Evolutionary conservation across 306 rosid species (phyloP).

Genomic region (Vigna nakashimae): DNA sequence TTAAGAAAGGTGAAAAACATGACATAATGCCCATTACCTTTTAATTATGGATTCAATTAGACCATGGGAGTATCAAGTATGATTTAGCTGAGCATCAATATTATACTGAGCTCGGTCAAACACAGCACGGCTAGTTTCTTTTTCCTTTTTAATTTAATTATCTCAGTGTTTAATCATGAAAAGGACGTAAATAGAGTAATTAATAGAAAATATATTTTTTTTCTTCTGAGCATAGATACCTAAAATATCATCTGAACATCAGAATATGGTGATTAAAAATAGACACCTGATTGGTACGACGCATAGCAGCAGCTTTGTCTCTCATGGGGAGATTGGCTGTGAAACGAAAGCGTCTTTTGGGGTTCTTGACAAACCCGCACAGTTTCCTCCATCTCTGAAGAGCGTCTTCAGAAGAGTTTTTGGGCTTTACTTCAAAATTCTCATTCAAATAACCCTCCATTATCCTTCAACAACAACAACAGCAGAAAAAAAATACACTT

Average conservation of each 20-base stretch:
- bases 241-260: not conserved
- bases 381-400: slow-evolving; percentile 79
- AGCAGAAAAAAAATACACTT: not conserved
- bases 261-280: not conserved
- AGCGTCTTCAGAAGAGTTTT: slow-evolving; percentile 72
- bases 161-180: not conserved
- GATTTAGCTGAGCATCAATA: not conserved
- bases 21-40: not conserved
- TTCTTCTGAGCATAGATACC: not conserved
- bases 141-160: not conserved
- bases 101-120: not conserved
- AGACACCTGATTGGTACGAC: slow-evolving; percentile 74
- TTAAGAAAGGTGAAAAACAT: not conserved
- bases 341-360: slow-evolving; percentile 83
- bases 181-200: no score
- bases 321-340: slow-evolving; percentile 86
- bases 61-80: not conserved
- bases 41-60: not conserved
- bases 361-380: slow-evolving; percentile 74
- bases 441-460: slow-evolving; percentile 72
- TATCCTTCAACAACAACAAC: not conserved
- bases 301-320: slow-evolving; percentile 80
- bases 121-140: no score
- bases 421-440: slow-evolving; percentile 70
- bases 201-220: not conserved